Conservation (phyloP, 2,329 filamentous ascomycete genomes). For the Penicillium fuscoglaucum region DNA sequence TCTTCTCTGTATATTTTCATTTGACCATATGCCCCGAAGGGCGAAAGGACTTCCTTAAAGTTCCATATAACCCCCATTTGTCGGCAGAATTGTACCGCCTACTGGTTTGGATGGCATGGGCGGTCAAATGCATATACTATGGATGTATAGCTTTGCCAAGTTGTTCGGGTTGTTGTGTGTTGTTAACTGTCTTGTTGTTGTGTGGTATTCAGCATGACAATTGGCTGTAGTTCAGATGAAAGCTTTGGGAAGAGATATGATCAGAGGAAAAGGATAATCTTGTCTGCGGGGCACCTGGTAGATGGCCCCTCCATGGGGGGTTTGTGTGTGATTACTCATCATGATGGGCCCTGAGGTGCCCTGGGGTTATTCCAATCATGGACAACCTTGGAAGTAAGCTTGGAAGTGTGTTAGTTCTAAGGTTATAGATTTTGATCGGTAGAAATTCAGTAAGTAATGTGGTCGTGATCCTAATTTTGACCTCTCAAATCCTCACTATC, state of each 20-base stretch:
- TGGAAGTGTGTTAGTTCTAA: too few species aligned
- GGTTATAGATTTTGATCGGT: too few species aligned
- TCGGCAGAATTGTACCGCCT: not conserved
- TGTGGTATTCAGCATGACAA: not conserved
- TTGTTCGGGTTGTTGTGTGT: not conserved
- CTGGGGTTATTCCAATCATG: not conserved
- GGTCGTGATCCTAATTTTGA: not conserved
- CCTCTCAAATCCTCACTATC: not conserved
- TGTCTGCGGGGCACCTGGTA: not conserved
- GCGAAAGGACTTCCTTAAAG: conserved; percentile 13
- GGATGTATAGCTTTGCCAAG: not conserved
- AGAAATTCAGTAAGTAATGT: not conserved
- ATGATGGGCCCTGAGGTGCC: too few species aligned
- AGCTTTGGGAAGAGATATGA: not conserved
- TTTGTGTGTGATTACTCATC: conserved; percentile 6
- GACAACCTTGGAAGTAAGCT: not conserved
- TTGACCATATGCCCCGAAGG: conserved; percentile 61
- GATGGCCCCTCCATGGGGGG: not conserved
- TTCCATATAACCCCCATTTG: not conserved
- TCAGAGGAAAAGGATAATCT: not conserved
- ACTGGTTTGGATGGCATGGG: not conserved
- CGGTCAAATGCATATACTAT: not conserved
- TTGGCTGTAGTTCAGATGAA: not conserved
- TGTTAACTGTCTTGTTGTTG: too few species aligned
- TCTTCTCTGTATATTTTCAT: conserved; percentile 73